These are phyloP conservation scores for Sporothrix variecibatus DNA, from an alignment of 2,329 filamentous ascomycete genomes.

Conservation along the genomic window DNA sequence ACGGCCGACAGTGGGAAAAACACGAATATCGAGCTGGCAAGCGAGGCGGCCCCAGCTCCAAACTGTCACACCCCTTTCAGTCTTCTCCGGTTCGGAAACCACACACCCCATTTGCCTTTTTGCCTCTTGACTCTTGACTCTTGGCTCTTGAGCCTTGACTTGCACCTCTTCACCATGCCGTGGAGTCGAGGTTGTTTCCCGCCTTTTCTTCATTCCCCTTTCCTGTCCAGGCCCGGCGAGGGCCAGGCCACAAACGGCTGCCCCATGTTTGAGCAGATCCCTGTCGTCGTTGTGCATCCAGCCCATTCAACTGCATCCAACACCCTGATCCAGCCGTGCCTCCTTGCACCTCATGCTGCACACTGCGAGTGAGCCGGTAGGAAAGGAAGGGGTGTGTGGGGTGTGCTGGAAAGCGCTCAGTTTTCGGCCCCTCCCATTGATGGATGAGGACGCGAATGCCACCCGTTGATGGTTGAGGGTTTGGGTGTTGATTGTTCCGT, in stretches of 20 bases:
- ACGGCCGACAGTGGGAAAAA: conserved; percentile 3
- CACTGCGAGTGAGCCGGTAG: conserved; percentile 11
- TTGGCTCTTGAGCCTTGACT: not conserved
- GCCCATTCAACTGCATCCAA: conserved; percentile 14
- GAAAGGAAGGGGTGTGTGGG: conserved; percentile 2
- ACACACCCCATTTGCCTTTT: conserved; percentile 4
- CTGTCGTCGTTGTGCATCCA: conserved; percentile 24
- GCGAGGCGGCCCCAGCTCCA: not conserved
- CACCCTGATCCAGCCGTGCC: conserved; percentile 23
- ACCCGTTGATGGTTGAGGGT: not conserved
- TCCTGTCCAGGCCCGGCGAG: conserved; percentile 9
- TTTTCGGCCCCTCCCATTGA: not conserved
- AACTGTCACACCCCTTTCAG: not conserved
- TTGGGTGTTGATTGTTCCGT: not conserved
- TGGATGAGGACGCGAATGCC: conserved; percentile 1
- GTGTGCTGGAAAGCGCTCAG: conserved; percentile 6
- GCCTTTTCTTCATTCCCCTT: not conserved
- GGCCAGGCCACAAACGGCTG: conserved; percentile 22
- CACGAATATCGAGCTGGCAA: not conserved
- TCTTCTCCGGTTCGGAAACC: not conserved
- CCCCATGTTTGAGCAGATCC: conserved; percentile 31
- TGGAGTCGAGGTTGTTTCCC: not conserved
- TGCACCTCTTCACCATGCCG: not conserved
- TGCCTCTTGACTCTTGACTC: not conserved
- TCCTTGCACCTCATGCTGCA: conserved; percentile 1